Base-by-base conservation (phyloP, 495 filamentous ascomycete genomes). In the Glarea lozoyensis region DNA sequence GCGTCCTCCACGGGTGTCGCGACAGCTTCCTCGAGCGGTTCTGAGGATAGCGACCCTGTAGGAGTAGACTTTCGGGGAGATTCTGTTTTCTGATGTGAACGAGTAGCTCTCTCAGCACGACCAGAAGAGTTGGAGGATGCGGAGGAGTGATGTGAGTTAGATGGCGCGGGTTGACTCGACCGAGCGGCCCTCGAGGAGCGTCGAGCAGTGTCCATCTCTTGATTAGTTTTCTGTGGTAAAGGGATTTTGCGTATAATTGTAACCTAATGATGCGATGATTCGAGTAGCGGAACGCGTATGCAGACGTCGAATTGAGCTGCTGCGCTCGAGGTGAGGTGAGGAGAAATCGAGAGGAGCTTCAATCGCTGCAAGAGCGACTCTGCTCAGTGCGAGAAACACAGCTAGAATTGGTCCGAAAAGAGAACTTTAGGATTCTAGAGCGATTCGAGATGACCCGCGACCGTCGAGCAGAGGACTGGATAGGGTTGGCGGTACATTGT, bases 141-240 rank as follows among this genome's bases (percentile, higher is more conserved):
- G 16, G 88, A 87, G 30, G 88, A 89, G 57, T 86, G 79, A 43
- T 87, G 80, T 32, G 81, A 77, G 42, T 70, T 62, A 45, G 70
- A 70, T 52, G 73, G 67, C 52, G 78, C 73, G 45, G 85, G 79
- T 64, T 92, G 85, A 47, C 82, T 77, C 48, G 76, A 78, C 61
- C 88, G 87, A 20, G 50, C 43, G 66, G 88, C 86, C 65, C 92
- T 80, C 54, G 90, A 92, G 38, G 88, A 94, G 60, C 92, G 87
- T 61, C 92, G 82, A 55, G 88, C 84, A 55, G 85, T 32, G 34
- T 56, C 53, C 52, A 55, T 55, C n/a, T 39, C 3, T 37, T 19
- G 35, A 21, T 21, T n/a, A 16, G 16, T 9, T 19, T 37, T 16
- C 17, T 10, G 35, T 9, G n/a, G 5, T 21, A 16, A n/a, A 21